Percentiles rank a stretch among this genome's conserved stretches.
Conservation (phyloP, 2,329 filamentous ascomycete species). For the Microcyclospora tardicrescens region DNA sequence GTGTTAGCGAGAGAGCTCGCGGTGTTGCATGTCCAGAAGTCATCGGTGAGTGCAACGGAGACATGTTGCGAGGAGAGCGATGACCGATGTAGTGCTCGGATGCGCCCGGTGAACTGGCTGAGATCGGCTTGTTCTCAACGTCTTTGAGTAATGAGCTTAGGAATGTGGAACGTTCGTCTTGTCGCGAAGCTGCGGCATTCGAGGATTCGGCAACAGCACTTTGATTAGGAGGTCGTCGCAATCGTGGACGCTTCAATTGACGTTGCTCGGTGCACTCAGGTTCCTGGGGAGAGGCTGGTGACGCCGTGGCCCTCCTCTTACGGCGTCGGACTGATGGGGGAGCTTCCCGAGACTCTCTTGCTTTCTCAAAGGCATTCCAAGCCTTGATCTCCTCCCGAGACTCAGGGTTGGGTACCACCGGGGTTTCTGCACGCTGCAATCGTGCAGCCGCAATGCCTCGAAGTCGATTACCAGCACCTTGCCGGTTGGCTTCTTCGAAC, state of each 20-base stretch:
- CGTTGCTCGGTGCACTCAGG: constrained; percentile 52
- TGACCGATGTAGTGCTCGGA: constrained; percentile 22
- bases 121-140: constrained; percentile 50
- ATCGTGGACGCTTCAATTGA: constrained; percentile 71
- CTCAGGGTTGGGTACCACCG: constrained; percentile 45
- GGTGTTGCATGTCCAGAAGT: constrained; percentile 52
- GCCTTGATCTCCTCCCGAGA: constrained; percentile 68
- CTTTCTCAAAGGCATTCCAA: constrained; percentile 84
- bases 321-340: constrained; percentile 27
- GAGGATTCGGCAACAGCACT: constrained; percentile 26
- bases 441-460: constrained; percentile 42
- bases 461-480: constrained; percentile 55
- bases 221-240: constrained; percentile 30
- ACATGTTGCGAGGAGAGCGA: constrained; percentile 37
- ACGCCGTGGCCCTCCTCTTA: constrained; percentile 68
- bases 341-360: constrained; percentile 52
- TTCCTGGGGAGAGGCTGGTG: constrained; percentile 52
- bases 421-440: constrained; percentile 34
- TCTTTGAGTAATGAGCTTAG: constrained; percentile 78
- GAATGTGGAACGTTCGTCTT: constrained; percentile 48
- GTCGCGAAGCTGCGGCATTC: constrained; percentile 16
- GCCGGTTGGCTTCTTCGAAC: constrained; percentile 65
- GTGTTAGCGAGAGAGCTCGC: constrained; percentile 53
- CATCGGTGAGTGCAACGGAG: constrained; percentile 54
- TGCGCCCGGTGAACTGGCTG: constrained; percentile 21